A percentile compares a stretch with the other conserved stretches of the same genome.
phyloP scores from a whole-genome alignment of 1,139 yeast genomes.

The Suhomyces wounanorum region DNA sequence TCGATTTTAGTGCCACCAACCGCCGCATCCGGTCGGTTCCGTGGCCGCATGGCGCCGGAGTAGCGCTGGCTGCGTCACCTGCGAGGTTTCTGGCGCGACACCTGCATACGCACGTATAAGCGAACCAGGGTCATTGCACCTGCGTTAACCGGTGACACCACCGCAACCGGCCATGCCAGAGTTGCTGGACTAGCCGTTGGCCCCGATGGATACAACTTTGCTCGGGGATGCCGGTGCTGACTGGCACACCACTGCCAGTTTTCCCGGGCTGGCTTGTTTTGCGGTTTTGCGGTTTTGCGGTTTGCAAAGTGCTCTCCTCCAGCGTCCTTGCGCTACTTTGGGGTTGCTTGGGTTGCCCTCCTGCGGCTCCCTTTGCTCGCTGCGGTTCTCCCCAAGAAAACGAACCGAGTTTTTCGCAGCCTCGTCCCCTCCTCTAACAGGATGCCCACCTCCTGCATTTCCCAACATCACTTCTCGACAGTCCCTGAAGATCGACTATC shows the following conservation, averaged over 20 bases:
- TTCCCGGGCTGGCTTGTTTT: too few species aligned
- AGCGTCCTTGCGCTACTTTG: too few species aligned
- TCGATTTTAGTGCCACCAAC: not conserved
- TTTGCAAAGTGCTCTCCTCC: too few species aligned
- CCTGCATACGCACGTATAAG: slow-evolving; percentile 2
- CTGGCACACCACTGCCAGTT: too few species aligned
- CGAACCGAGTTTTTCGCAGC: not conserved
- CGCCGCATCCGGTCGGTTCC: not conserved
- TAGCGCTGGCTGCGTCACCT: not conserved
- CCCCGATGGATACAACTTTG: not conserved
- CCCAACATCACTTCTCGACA: not conserved
- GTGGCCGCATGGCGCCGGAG: not conserved
- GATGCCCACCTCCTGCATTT: not conserved
- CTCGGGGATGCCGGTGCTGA: not conserved
- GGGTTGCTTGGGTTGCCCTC: too few species aligned
- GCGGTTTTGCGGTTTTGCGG: too few species aligned
- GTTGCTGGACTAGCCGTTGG: slow-evolving; percentile 1
- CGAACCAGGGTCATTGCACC: slow-evolving; percentile 1
- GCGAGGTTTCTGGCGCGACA: not conserved
- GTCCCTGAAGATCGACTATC: not conserved
- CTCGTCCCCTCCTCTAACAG: not conserved
- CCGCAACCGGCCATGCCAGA: slow-evolving; percentile 1
- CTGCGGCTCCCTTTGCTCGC: too few species aligned
- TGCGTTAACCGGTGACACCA: slow-evolving; percentile 2
- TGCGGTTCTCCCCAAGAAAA: too few species aligned